Percentiles rank a stretch among this genome's conserved stretches.
Evolutionary conservation across 768 basidiomycete species (phyloP).

Genomic region (Strobilomyces dryophilus): DNA sequence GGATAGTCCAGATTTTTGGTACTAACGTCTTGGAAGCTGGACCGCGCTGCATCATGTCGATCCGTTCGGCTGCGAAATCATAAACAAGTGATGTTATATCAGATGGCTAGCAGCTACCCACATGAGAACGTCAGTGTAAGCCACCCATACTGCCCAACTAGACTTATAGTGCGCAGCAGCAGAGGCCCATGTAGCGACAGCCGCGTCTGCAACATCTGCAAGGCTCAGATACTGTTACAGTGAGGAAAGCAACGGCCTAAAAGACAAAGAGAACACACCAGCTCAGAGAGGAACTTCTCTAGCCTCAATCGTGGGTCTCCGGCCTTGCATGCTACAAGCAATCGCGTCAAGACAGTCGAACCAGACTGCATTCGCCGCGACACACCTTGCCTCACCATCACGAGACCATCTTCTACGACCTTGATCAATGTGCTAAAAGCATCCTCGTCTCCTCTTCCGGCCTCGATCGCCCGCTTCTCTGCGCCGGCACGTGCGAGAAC

Average conservation of each 20-base stretch:
- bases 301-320: conserved; percentile 78
- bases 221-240: conserved; percentile 39
- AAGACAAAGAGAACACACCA: conserved; percentile 49
- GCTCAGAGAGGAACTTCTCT: conserved; percentile 75
- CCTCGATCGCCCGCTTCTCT: conserved; percentile 53
- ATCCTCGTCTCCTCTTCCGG: conserved; percentile 47
- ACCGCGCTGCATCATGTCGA: conserved; percentile 56
- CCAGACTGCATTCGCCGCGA: neutral
- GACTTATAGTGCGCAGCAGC: conserved; percentile 64
- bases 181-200: conserved; percentile 58
- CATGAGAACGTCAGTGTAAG: conserved; percentile 73
- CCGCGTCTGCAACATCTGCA: conserved; percentile 48
- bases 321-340: conserved; percentile 46
- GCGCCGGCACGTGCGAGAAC: conserved; percentile 62
- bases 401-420: conserved; percentile 60
- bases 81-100: neutral
- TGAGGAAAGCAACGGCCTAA: neutral
- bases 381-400: conserved; percentile 55
- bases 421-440: conserved; percentile 49
- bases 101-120: conserved; percentile 32
- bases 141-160: conserved; percentile 72
- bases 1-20: conserved; percentile 88
- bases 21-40: conserved; percentile 61
- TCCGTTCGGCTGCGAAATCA: conserved; percentile 42
- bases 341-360: neutral